Evolutionary conservation across 1,284 basidiomycete species (phyloP).

Genomic region (Ustilago nuda): DNA sequence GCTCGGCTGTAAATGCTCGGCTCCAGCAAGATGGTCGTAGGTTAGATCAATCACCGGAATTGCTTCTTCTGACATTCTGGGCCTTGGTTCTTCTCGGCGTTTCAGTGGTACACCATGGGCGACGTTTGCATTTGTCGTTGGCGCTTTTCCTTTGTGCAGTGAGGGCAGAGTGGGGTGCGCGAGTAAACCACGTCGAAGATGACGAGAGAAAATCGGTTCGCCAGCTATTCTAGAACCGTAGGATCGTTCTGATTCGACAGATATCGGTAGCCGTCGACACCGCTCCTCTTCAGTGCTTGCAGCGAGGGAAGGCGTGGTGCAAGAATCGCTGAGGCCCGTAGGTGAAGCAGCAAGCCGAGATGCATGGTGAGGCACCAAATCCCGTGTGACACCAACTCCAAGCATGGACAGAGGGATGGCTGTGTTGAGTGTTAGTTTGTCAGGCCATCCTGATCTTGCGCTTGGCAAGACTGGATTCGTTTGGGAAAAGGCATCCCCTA

Average conservation of each 20-base stretch:
- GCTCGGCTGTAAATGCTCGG: slow-evolving; percentile 2
- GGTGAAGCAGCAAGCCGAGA: slow-evolving; percentile 16
- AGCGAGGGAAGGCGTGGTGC: not conserved
- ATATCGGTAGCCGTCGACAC: slow-evolving; percentile 11
- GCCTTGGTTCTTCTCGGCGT: not conserved
- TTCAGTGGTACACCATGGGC: not conserved
- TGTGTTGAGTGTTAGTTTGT: slow-evolving; percentile 35
- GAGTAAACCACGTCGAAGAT: slow-evolving; percentile 42
- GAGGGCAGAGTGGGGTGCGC: not conserved
- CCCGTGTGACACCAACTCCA: slow-evolving; percentile 34
- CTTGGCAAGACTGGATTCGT: slow-evolving; percentile 16
- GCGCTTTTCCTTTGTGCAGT: not conserved
- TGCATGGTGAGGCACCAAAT: slow-evolving; percentile 38
- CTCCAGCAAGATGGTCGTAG: slow-evolving; percentile 26
- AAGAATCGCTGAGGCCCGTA: no score
- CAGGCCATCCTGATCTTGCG: slow-evolving; percentile 35
- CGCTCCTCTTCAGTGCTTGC: not conserved
- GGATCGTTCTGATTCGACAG: slow-evolving; percentile 45
- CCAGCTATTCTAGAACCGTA: slow-evolving; percentile 49
- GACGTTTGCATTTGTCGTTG: not conserved
- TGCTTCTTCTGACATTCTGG: slow-evolving; percentile 15
- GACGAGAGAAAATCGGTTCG: slow-evolving; percentile 48
- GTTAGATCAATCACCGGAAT: slow-evolving; percentile 46
- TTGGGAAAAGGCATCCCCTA: not conserved
- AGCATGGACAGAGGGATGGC: slow-evolving; percentile 36